Evolutionary conservation across 805 yeast species (phyloP).

Genomic region (Huiozyma sinensis): DNA sequence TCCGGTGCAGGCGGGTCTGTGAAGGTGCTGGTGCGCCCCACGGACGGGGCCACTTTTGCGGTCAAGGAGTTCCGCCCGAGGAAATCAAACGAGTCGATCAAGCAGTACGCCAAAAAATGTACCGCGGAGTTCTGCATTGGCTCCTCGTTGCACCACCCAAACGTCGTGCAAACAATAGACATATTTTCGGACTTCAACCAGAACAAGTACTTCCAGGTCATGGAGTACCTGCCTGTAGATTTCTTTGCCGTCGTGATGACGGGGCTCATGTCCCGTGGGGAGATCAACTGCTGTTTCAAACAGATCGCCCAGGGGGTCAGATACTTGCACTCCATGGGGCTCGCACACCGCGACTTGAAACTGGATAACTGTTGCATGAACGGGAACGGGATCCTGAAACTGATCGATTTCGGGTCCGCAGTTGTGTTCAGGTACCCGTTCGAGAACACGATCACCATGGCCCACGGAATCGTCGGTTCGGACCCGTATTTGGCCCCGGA

Average conservation of each 20-base stretch:
- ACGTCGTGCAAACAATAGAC: conserved; percentile 69
- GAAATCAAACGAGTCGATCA: conserved; percentile 55
- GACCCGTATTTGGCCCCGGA: conserved; percentile 86
- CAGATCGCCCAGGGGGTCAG: conserved; percentile 64
- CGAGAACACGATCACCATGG: conserved; percentile 45
- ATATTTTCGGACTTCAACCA: conserved; percentile 47
- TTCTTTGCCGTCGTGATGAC: conserved; percentile 84
- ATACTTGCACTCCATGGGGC: conserved; percentile 65
- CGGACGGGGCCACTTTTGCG: conserved; percentile 66
- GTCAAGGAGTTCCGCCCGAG: conserved; percentile 74
- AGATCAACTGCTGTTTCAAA: conserved; percentile 70
- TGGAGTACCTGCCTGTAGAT: conserved; percentile 81
- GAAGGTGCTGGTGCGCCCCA: conserved; percentile 54
- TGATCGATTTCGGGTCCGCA: conserved; percentile 79
- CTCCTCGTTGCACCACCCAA: conserved; percentile 70
- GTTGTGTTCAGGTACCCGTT: conserved; percentile 73
- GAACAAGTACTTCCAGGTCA: conserved; percentile 65
- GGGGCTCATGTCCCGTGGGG: conserved; percentile 70
- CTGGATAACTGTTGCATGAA: conserved; percentile 77
- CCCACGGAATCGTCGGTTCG: conserved; percentile 74
- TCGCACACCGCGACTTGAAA: conserved; percentile 76
- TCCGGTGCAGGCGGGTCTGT: conserved; percentile 88
- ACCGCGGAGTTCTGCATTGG: conserved; percentile 87
- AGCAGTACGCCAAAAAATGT: conserved; percentile 76
- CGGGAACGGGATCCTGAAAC: conserved; percentile 58